Base-by-base conservation (phyloP, 257 asterid genomes). In the Anisodus acutangulus region DNA sequence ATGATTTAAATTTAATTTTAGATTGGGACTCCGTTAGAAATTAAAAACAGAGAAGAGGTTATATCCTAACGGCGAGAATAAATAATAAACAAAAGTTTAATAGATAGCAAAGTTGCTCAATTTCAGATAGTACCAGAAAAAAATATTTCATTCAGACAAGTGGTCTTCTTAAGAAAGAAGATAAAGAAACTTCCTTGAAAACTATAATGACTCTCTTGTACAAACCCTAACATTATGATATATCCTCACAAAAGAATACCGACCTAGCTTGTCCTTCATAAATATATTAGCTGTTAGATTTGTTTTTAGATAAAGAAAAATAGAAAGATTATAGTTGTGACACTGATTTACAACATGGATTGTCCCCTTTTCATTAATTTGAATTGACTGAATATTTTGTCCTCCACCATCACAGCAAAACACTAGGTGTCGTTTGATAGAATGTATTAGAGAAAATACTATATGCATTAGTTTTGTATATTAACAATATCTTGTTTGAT, bases 201-300 rank as follows among this genome's bases (percentile, higher is more conserved):
- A n/a, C 5, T 12, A 19, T 3, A 49, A 9, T 49, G 17, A 51
- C 45, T 22, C 10, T 4, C 3, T 49, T 51, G 41, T 49, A 74
- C 19, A 22, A 74, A 49, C 45, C 41, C 13, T 11, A 72, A 43
- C 13, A 43, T 9, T 43, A 71, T 49, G 57, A 49, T 13, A 6
- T 3, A 74, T 6, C 22, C 59, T 39, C 80, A 45, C 59, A n/a
- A 72, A 10, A 45, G 79, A 45, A 45, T 3, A 72, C 39, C 39
- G n/a, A 19, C 80, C 59, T 67, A 67, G 9, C 10, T 45, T 45
- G 80, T n/a, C 39, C n/a, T 71, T 19, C 55, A 17, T 41, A 4
- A 69, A 71, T 71, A 17, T 72, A 47, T 72, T 72, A 72, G 80
- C 41, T 72, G 80, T 45, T 45, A 72, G 41, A 45, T 72, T 72